A percentile compares a stretch with the other conserved stretches of the same genome.
Conservation (phyloP, 352 stramenopile genomes). For the Phytophthora sp. region DNA sequence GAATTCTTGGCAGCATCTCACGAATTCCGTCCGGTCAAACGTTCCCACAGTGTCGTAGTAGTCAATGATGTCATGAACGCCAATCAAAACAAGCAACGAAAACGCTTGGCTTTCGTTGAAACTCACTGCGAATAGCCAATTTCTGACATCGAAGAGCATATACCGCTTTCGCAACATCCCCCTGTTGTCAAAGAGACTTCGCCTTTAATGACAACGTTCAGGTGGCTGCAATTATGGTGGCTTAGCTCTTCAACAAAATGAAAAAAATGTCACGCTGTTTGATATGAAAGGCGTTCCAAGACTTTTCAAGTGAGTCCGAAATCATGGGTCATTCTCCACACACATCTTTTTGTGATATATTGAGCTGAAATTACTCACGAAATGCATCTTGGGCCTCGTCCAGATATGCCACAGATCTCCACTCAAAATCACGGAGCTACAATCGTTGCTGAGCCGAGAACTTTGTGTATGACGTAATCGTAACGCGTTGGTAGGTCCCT, state of each 20-base stretch:
- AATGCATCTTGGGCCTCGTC: background rate
- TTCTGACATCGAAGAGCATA: background rate
- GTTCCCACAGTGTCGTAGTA: background rate
- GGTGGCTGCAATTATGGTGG: background rate
- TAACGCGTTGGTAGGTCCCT: too few relatives aligned
- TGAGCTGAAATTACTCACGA: background rate
- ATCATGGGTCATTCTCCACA: background rate
- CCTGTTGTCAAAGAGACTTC: background rate
- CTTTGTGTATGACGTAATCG: too few relatives aligned
- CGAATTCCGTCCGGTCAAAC: too few relatives aligned
- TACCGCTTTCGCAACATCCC: background rate
- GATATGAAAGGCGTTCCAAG: background rate
- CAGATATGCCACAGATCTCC: too few relatives aligned
- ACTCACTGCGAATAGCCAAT: background rate
- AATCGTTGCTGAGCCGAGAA: too few relatives aligned
- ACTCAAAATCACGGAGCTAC: too few relatives aligned
- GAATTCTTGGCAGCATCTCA: too few relatives aligned
- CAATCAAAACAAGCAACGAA: background rate
- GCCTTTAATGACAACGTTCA: background rate
- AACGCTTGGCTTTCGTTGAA: background rate
- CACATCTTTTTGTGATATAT: background rate
- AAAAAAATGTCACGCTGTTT: background rate
- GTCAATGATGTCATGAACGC: background rate
- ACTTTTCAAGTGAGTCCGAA: background rate
- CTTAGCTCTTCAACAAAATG: background rate